These are phyloP conservation scores for Emericellopsis atlantica DNA, from an alignment of 2,329 filamentous ascomycete genomes.

Conservation along the genomic window DNA sequence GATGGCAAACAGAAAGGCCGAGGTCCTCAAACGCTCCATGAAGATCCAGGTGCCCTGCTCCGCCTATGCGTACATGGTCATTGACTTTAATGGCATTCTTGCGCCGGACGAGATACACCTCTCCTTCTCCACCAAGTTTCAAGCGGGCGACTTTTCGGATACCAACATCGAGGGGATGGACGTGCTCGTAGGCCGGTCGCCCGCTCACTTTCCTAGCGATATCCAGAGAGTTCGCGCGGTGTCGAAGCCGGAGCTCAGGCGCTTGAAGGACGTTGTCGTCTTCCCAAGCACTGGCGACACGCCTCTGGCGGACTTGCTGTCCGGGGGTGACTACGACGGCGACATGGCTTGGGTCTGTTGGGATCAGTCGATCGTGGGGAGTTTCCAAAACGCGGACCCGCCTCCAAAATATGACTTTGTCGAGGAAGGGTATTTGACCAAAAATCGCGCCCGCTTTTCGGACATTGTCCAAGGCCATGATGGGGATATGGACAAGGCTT, in stretches of 20 bases:
- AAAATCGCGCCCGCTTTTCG: conserved; percentile 33
- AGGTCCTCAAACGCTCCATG: conserved; percentile 38
- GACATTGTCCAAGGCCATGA: conserved; percentile 20
- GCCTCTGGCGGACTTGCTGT: conserved; percentile 57
- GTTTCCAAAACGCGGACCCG: conserved; percentile 48
- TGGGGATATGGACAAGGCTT: conserved; percentile 15
- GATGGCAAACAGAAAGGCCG: conserved; percentile 38
- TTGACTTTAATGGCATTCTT: conserved; percentile 51
- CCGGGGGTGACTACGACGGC: conserved; percentile 73
- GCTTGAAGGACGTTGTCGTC: conserved; percentile 66
- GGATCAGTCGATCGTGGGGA: conserved; percentile 50
- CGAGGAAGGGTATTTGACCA: conserved; percentile 27
- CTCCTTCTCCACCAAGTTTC: conserved; percentile 54
- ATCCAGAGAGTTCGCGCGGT: conserved; percentile 56
- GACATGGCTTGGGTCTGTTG: conserved; percentile 70
- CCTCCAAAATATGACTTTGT: conserved; percentile 27
- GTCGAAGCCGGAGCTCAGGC: conserved; percentile 45
- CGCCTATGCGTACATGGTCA: conserved; percentile 51
- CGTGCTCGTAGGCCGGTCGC: conserved; percentile 55
- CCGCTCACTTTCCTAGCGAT: conserved; percentile 58
- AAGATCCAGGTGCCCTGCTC: conserved; percentile 50
- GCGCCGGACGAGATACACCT: conserved; percentile 56
- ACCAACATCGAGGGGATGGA: conserved; percentile 43
- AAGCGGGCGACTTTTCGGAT: conserved; percentile 37
- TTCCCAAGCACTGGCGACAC: conserved; percentile 53